Evolutionary conservation across 805 yeast species (phyloP).

Genomic region (Kluyveromyces lactis): DNA sequence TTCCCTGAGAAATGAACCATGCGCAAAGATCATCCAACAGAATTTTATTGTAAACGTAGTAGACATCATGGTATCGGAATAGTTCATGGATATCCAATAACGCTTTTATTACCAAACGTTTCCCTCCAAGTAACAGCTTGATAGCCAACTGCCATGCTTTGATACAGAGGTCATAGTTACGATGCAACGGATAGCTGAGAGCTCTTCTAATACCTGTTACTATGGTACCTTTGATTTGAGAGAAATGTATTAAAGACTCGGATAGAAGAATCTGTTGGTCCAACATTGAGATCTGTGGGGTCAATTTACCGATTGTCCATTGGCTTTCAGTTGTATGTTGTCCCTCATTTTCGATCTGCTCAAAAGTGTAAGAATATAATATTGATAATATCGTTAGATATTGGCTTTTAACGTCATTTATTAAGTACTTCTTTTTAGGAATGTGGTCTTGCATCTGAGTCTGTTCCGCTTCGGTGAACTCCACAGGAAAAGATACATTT

Average conservation of each 20-base stretch:
- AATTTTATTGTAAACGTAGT: slow-evolving; percentile 74
- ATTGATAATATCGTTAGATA: slow-evolving; percentile 59
- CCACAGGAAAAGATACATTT: slow-evolving; percentile 33
- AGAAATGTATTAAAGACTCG: slow-evolving; percentile 13
- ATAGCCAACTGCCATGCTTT: slow-evolving; percentile 74
- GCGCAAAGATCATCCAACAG: slow-evolving; percentile 69
- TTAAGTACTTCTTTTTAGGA: slow-evolving; percentile 53
- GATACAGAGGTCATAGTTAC: slow-evolving; percentile 53
- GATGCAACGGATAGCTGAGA: slow-evolving; percentile 68
- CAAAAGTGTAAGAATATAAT: slow-evolving; percentile 68
- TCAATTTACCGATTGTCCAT: slow-evolving; percentile 85
- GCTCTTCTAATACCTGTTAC: slow-evolving; percentile 65
- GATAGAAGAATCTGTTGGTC: slow-evolving; percentile 47
- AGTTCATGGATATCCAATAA: slow-evolving; percentile 58
- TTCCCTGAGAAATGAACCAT: slow-evolving; percentile 58
- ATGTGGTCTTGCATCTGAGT: slow-evolving; percentile 54
- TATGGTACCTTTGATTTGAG: slow-evolving; percentile 42
- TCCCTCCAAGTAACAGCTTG: slow-evolving; percentile 57
- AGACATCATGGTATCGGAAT: slow-evolving; percentile 75
- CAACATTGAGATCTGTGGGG: slow-evolving; percentile 68
- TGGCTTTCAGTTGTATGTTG: slow-evolving; percentile 76
- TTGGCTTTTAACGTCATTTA: slow-evolving; percentile 46
- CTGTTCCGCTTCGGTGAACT: slow-evolving; percentile 53
- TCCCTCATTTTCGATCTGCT: slow-evolving; percentile 64
- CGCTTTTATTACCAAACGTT: slow-evolving; percentile 50